Percentiles rank a stretch among this genome's conserved stretches.
Conservation (phyloP, 768 basidiomycete genomes). For the Boletus subparvulus region DNA sequence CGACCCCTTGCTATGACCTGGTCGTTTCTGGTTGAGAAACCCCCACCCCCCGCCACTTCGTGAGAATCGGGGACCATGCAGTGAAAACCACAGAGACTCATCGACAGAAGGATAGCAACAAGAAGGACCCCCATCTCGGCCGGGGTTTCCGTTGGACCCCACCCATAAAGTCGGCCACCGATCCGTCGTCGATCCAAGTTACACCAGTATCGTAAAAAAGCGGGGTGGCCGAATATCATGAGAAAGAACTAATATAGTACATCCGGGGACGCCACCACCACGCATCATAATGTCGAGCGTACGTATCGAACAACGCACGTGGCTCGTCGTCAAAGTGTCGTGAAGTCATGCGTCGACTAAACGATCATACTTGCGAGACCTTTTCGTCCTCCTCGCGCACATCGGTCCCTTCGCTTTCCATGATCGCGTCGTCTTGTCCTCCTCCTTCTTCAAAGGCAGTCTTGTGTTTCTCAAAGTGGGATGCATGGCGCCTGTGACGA, state of each 20-base stretch:
- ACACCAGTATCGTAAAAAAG: not conserved
- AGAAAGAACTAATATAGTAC: not conserved
- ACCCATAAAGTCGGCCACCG: not conserved
- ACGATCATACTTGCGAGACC: slow-evolving; percentile 11
- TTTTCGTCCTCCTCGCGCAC: slow-evolving; percentile 24
- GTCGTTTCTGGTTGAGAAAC: too few relatives aligned
- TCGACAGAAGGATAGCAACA: too few relatives aligned
- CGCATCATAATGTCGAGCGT: not conserved
- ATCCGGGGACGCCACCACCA: not conserved
- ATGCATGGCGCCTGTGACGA: slow-evolving; percentile 57
- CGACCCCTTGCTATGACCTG: too few relatives aligned
- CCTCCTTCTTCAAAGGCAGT: slow-evolving; percentile 78
- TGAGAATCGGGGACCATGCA: too few relatives aligned
- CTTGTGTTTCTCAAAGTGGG: slow-evolving; percentile 83
- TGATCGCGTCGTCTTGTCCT: slow-evolving; percentile 50
- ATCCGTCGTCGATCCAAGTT: not conserved
- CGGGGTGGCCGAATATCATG: not conserved
- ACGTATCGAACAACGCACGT: not conserved
- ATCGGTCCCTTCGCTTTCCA: slow-evolving; percentile 18
- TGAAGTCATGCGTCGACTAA: not conserved
- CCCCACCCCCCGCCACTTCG: too few relatives aligned
- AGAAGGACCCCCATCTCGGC: too few relatives aligned
- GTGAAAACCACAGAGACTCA: too few relatives aligned
- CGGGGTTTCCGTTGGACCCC: too few relatives aligned
- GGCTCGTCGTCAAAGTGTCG: not conserved